Evolutionary conservation across 202 grass and related monocot genomes (phyloP), one percentile per base, ranked within the genome.

Genomic region (Setaria italica): DNA sequence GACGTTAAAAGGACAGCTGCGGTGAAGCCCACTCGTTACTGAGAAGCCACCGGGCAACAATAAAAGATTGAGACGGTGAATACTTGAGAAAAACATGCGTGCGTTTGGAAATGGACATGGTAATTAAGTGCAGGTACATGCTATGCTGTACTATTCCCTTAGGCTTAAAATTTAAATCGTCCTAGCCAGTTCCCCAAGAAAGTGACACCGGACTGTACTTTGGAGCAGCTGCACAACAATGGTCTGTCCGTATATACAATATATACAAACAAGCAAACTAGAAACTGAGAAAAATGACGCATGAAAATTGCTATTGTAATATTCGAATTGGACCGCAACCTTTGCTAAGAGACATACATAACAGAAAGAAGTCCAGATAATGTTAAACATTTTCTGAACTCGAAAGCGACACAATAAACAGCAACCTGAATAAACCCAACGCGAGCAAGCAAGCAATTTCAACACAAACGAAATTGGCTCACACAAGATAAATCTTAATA

Each of bases 21-120:
- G n/a, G n/a, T n/a, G n/a, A 20, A 9, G 33, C 15, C 25, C 37
- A 47, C 25, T 39, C 1, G 13, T n/a, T 55, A 55, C 15, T 20
- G 33, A 73, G 54, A 73, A 80, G 20, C 20, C 59, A 64, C 46
- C 54, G 43, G 37, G 5, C 1, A 32, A 84, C 55, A 77, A 84
- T 43, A 20, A 77, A 67, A 45, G 45, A 6, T 9, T 21, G 11
- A 34, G 33, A 46, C n/a, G 55, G 42, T 33, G 13, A 1, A 69
- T 0, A 30, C 76, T 69, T 53, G 43, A 29, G 29, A 72, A 72
- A 30, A 62, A 13, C 29, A 32, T 62, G 59, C 54, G 42, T 42
- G 54, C 66, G 7, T n/a, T n/a, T n/a, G n/a, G n/a, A n/a, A n/a
- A n/a, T n/a, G n/a, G n/a, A n/a, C n/a, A n/a, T n/a, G 17, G 33